Evolutionary conservation across 768 basidiomycete species (phyloP).

Genomic region (Auricularia sp.): DNA sequence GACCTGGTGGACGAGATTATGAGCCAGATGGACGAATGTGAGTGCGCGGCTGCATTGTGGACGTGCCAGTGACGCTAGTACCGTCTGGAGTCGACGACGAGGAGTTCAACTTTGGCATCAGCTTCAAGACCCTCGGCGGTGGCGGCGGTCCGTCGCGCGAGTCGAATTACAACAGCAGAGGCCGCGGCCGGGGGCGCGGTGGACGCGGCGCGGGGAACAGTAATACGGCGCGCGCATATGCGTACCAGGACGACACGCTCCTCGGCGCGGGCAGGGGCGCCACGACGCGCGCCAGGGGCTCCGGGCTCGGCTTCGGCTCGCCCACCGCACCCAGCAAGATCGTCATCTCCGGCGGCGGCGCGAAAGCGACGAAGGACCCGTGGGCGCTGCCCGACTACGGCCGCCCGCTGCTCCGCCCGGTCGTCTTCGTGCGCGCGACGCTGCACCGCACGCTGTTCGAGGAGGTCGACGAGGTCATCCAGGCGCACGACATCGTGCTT

Average conservation of each 20-base stretch:
- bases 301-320: not conserved
- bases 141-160: not conserved
- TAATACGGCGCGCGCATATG: conserved; percentile 30
- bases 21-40: not conserved
- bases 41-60: not conserved
- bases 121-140: not conserved
- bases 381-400: conserved; percentile 47
- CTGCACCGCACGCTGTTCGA: conserved; percentile 41
- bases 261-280: not conserved
- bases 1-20: not conserved
- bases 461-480: conserved; percentile 29
- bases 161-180: conserved; percentile 12
- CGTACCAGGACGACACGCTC: conserved; percentile 15
- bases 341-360: not conserved
- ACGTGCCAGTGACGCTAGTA: not conserved
- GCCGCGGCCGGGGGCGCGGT: conserved; percentile 15
- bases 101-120: not conserved
- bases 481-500: conserved; percentile 6
- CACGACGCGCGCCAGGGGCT: not conserved
- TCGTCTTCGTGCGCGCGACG: conserved; percentile 57
- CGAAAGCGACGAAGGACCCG: conserved; percentile 16
- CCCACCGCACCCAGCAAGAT: not conserved
- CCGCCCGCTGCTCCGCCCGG: conserved; percentile 54
- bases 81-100: not conserved
- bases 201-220: conserved; percentile 1